These are phyloP conservation scores for Ogataea nitratoaversa DNA, from an alignment of 805 yeast genomes.

Conservation along the genomic window DNA sequence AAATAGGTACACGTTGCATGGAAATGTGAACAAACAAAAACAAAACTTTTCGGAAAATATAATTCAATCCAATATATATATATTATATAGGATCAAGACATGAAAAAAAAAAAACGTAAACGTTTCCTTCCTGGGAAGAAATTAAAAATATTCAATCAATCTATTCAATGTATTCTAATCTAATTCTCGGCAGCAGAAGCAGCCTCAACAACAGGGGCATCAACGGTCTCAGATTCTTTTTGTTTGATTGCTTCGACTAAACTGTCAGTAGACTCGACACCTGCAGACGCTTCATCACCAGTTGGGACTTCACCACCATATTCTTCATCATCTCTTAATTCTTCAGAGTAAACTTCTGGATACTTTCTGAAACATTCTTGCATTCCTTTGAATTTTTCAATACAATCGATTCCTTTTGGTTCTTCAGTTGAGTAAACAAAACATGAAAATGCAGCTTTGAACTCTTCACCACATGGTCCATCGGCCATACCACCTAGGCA, in stretches of 20 bases:
- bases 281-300: slow-evolving; percentile 11
- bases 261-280: not conserved
- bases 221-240: not conserved
- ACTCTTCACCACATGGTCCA: slow-evolving; percentile 97
- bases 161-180: too few relatives aligned
- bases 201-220: not conserved
- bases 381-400: slow-evolving; percentile 86
- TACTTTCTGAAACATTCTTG: slow-evolving; percentile 88
- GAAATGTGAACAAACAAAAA: too few relatives aligned
- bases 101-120: too few relatives aligned
- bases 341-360: slow-evolving; percentile 93
- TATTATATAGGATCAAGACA: too few relatives aligned
- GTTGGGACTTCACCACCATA: slow-evolving; percentile 25
- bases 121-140: too few relatives aligned
- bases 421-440: slow-evolving; percentile 91
- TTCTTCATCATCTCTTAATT: slow-evolving; percentile 74
- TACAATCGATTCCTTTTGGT: slow-evolving; percentile 95
- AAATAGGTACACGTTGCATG: too few relatives aligned
- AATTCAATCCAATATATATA: too few relatives aligned
- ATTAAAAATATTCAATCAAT: too few relatives aligned
- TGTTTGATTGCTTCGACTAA: not conserved
- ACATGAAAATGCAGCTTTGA: slow-evolving; percentile 91
- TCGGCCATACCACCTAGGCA: slow-evolving; percentile 98
- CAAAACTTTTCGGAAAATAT: too few relatives aligned
- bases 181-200: not conserved